A percentile compares a stretch with the other conserved stretches of the same genome.
phyloP scores from a whole-genome alignment of 2,329 filamentous ascomycete species.

The Rasamsonia emersonii region DNA sequence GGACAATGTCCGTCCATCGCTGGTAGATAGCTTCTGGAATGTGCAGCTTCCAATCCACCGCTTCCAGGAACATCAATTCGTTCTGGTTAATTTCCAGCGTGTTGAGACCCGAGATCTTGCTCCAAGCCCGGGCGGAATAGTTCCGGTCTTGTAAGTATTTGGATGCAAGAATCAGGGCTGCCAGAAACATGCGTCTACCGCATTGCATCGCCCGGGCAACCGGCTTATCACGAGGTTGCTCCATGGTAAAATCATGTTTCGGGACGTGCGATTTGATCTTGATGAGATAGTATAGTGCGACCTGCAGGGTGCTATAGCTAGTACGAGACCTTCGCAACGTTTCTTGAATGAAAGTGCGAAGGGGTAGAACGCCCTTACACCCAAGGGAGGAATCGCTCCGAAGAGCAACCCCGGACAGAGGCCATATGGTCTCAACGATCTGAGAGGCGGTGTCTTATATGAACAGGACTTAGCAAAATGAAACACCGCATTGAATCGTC shows the following conservation, averaged over 20 bases:
- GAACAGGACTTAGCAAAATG: slow-evolving; percentile 17
- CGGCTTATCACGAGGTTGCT: slow-evolving; percentile 66
- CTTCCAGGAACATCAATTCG: slow-evolving; percentile 81
- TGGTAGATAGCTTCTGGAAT: slow-evolving; percentile 83
- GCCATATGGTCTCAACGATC: slow-evolving; percentile 97
- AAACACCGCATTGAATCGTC: slow-evolving; percentile 26
- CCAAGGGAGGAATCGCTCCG: slow-evolving; percentile 57
- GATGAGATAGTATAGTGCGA: slow-evolving; percentile 91
- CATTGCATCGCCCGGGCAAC: slow-evolving; percentile 79
- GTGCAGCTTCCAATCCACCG: slow-evolving; percentile 91
- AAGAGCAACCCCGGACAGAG: slow-evolving; percentile 71
- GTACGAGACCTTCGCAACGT: slow-evolving; percentile 89
- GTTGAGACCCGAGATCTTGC: slow-evolving; percentile 95
- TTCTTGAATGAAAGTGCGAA: slow-evolving; percentile 96
- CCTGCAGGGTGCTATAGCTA: slow-evolving; percentile 94
- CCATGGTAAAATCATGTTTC: slow-evolving; percentile 73
- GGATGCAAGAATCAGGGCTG: slow-evolving; percentile 87
- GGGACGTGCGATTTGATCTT: slow-evolving; percentile 88
- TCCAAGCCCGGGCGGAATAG: slow-evolving; percentile 96
- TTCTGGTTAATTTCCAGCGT: slow-evolving; percentile 94
- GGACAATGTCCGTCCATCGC: slow-evolving; percentile 85
- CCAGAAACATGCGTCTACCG: slow-evolving; percentile 93
- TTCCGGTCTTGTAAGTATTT: slow-evolving; percentile 98
- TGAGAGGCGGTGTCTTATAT: slow-evolving; percentile 84
- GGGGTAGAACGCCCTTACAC: slow-evolving; percentile 69